Evolutionary conservation across 306 rosid genomes (phyloP), one percentile per base, ranked within the genome.

Genomic region (Lupinus albus): DNA sequence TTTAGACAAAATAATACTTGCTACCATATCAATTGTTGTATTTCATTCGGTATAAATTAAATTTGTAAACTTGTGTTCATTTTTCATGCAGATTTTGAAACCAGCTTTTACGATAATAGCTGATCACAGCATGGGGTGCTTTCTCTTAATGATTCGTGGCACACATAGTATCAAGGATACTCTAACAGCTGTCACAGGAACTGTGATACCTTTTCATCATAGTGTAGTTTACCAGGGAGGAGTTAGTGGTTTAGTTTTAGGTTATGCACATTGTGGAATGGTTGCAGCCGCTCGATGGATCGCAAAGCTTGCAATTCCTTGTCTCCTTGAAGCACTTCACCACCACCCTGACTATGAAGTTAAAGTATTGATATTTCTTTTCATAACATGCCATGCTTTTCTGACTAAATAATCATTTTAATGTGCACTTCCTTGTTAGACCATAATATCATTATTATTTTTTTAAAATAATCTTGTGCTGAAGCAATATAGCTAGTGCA

Each of bases 211-310:
- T 17, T 93, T 90, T 82, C 96, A 88, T 85, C 99, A 88, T 61
- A 82, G 85, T 74, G 87, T 93, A 63, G 92, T 90, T 67, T 78
- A 82, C 30, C 86, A 86, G 76, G 96, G 94, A 42, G 99, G 99
- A 42, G 92, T 93, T 57, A 83, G 86, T 51, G 76, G 90, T 74
- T 78, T 93, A 83, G 96, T 93, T 74, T 79, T 93, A 77, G 98
- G 96, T 28, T 89, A 93, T 82, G 98, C 97, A 0, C 98, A 89
- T 78, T 85, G 96, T 82, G 99, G 97, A 76, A 93, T 93, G 97
- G 91, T 84, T 70, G 97, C 99, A 32, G 97, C 99, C 42, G 97
- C 97, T 69, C 85, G 96, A 57, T 93, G 99, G 97, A 93, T 93
- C 64, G 94, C 94, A 21, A 88, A 83, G 80, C 86, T 93, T 4